Base-by-base conservation (phyloP, 352 stramenopile species). In the Phytophthora cryptogea region DNA sequence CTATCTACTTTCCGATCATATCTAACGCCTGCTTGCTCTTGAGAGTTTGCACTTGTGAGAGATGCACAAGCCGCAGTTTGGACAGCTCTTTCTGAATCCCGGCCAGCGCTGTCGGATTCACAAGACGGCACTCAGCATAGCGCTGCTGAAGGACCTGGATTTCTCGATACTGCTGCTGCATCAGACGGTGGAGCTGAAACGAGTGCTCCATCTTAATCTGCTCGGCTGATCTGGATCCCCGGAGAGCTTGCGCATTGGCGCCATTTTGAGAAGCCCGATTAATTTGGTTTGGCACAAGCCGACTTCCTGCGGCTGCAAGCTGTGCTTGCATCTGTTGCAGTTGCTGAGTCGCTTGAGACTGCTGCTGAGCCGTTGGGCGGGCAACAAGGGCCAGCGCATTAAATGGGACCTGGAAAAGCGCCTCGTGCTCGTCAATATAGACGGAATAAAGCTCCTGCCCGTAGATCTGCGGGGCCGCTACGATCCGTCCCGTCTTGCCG, bases 131-230 rank as follows among this genome's bases (percentile, higher is more conserved):
- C 45, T 94, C 86, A 14, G 83, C 86, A 66, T 94, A 91, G 28
- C 88, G 81, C 49, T 94, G 85, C 69, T 94, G 86, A 23, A 94
- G 57, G 7, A 90, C 80, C 37, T 94, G 86, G 44, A 94, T 94
- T 63, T 94, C 86, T 30, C 83, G 81, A 51, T 92, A 94, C 67
- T 94, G 86, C 45, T 94, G 80, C 57, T 94, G 86, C 83, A 94
- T 94, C 32, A 94, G 70, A 0, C 86, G 83, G 59, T 94, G 86
- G 39, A 94, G 61, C 63, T 94, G 86, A 59, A 92, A 90, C 6
- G 86, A 92, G 56, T 94, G 83, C 64, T 94, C 86, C 63, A 92
- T 85, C 68, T 94, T 94, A 42, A 92, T 77, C 44, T 90, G 75
- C 46, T 92, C 80, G 17, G 63, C 42, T 14, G 58, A 67, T 45